Percentiles rank a stretch among this genome's conserved stretches.
Conservation (phyloP, 2,329 filamentous ascomycete genomes). For the Coniochaeta prunicola region DNA sequence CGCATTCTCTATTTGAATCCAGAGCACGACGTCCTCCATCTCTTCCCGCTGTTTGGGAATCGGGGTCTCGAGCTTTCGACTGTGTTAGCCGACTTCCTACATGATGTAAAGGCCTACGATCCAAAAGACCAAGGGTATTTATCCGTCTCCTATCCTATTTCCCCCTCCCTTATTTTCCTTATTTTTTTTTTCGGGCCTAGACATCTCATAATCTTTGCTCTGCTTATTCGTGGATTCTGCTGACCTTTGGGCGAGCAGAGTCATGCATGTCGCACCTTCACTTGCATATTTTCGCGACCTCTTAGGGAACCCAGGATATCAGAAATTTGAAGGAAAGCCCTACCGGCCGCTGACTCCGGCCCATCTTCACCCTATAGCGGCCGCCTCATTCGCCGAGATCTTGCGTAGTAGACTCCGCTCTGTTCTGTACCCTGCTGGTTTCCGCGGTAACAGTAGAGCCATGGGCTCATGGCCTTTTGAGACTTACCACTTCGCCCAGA, state of each 20-base stretch:
- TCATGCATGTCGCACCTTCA: not conserved
- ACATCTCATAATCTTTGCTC: not conserved
- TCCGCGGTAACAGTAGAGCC: conserved; percentile 3
- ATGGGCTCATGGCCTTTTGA: not conserved
- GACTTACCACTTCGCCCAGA: not conserved
- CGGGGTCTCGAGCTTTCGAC: not conserved
- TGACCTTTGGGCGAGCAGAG: not conserved
- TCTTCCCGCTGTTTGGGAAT: not conserved
- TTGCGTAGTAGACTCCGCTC: not conserved
- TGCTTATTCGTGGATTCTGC: not conserved
- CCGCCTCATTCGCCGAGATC: conserved; percentile 6
- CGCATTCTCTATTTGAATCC: conserved; percentile 7
- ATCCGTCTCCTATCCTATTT: not conserved
- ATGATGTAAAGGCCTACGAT: conserved; percentile 10
- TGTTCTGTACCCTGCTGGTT: not conserved
- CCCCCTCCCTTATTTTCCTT: not conserved
- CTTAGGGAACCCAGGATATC: too few relatives aligned
- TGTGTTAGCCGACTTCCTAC: conserved; percentile 6
- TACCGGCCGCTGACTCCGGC: not conserved
- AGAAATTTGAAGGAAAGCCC: not conserved
- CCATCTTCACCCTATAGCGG: conserved; percentile 5
- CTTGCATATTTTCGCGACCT: not conserved
- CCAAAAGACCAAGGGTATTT: conserved; percentile 7
- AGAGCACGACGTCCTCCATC: conserved; percentile 6
- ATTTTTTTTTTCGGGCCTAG: too few relatives aligned